These are phyloP conservation scores for Corynascus novoguineensis DNA, from an alignment of 495 filamentous ascomycete species.

Conservation along the genomic window DNA sequence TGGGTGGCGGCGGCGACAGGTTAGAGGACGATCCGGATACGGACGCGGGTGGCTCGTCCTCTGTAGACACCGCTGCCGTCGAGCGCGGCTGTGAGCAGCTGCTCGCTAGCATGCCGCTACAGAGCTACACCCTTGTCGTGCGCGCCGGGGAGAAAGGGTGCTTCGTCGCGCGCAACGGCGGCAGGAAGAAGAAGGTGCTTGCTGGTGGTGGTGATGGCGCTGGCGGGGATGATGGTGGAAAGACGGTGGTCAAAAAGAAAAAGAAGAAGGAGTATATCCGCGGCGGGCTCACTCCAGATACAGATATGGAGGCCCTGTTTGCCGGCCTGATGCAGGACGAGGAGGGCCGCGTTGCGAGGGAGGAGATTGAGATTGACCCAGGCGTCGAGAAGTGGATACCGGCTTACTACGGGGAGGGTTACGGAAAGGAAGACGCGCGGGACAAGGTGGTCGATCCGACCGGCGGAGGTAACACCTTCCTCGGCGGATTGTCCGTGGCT, in stretches of 20 bases:
- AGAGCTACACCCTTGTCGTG: slow-evolving; percentile 51
- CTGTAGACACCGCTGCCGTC: slow-evolving; percentile 46
- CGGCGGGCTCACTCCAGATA: slow-evolving; percentile 45
- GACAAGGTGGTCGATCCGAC: slow-evolving; percentile 79
- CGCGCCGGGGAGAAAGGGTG: slow-evolving; percentile 47
- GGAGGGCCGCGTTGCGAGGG: slow-evolving; percentile 49
- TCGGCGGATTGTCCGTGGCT: slow-evolving; percentile 76
- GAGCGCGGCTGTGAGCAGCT: slow-evolving; percentile 51
- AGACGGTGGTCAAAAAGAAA: slow-evolving; percentile 10
- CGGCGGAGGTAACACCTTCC: slow-evolving; percentile 90
- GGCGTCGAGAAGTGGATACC: slow-evolving; percentile 55
- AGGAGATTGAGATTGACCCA: slow-evolving; percentile 53
- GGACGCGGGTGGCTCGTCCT: slow-evolving; percentile 36
- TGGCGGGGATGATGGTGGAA: slow-evolving; percentile 12
- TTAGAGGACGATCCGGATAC: slow-evolving; percentile 43
- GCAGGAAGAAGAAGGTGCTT: slow-evolving; percentile 39
- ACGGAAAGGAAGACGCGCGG: slow-evolving; percentile 40
- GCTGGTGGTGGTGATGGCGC: neutral
- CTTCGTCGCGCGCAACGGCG: slow-evolving; percentile 49
- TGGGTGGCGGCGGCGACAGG: slow-evolving; percentile 50
- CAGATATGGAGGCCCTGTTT: slow-evolving; percentile 50
- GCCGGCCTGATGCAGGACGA: slow-evolving; percentile 45
- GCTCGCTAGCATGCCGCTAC: slow-evolving; percentile 48
- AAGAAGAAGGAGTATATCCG: slow-evolving; percentile 39
- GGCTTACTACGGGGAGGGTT: slow-evolving; percentile 45